Conservation (phyloP, 768 basidiomycete genomes). For the Leccinum variicolor region DNA sequence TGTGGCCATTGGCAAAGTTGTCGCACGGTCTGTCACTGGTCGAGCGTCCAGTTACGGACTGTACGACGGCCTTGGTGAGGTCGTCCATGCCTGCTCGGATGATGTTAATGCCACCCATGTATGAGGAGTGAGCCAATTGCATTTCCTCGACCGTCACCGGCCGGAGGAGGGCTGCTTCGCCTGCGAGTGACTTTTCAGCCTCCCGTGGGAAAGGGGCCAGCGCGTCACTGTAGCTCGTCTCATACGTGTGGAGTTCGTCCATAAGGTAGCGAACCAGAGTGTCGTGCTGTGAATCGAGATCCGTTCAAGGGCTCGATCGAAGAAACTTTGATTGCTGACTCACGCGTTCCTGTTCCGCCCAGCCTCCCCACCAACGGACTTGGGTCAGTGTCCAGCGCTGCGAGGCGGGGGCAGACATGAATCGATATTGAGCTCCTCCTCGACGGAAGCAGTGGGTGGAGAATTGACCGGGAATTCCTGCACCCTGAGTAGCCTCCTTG, state of each 20-base stretch:
- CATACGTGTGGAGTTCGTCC: not conserved
- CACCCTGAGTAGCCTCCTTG: conserved; percentile 18
- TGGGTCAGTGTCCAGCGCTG: not conserved
- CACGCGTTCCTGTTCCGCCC: not conserved
- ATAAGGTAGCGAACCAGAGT: not conserved
- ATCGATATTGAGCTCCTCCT: not conserved
- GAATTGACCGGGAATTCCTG: not conserved
- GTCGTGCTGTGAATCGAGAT: not conserved
- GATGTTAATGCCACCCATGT: too few relatives aligned
- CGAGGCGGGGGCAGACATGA: not conserved
- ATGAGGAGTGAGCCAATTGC: not conserved
- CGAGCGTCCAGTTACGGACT: not conserved
- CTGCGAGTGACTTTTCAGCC: not conserved
- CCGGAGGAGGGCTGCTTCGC: not conserved
- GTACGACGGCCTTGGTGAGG: not conserved
- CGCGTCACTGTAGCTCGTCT: not conserved
- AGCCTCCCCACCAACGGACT: conserved; percentile 1
- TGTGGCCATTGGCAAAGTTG: not conserved
- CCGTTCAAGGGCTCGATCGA: too few relatives aligned
- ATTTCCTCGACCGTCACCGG: not conserved
- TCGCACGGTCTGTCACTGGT: not conserved
- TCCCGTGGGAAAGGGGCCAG: not conserved
- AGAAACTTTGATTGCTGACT: too few relatives aligned
- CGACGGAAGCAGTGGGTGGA: conserved; percentile 6
- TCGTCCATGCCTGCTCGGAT: not conserved